These are phyloP conservation scores for Globisporangium spiculum DNA, from an alignment of 352 stramenopile genomes.

Conservation along the genomic window DNA sequence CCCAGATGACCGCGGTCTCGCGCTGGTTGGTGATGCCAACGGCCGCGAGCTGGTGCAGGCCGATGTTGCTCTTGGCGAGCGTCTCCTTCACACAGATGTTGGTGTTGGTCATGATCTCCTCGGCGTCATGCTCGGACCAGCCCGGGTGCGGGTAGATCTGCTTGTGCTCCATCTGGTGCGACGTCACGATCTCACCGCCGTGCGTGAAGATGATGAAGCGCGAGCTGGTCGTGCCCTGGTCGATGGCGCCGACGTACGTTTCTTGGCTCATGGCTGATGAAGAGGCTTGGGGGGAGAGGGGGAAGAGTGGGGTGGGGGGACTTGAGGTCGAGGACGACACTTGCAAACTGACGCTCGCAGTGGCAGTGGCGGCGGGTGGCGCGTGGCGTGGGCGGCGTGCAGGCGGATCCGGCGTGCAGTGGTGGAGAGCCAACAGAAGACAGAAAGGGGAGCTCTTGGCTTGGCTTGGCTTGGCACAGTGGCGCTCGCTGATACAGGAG, in stretches of 20 bases:
- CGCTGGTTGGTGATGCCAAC: conserved; percentile 99
- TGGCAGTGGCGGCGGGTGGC: neutral
- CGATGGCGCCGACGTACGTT: conserved; percentile 88
- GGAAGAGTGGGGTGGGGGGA: conserved; percentile 6
- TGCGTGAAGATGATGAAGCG: conserved; percentile 96
- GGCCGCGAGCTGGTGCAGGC: conserved; percentile 73
- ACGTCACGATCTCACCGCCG: conserved; percentile 85
- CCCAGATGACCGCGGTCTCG: conserved; percentile 97
- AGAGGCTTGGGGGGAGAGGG: neutral
- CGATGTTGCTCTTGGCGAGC: conserved; percentile 68
- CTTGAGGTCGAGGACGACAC: conserved; percentile 21
- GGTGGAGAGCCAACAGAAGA: neutral
- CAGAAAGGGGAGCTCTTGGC: neutral
- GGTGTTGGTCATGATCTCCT: conserved; percentile 93
- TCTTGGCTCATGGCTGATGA: conserved; percentile 32
- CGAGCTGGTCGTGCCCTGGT: conserved; percentile 96
- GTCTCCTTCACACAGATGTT: conserved; percentile 73
- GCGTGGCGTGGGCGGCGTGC: neutral
- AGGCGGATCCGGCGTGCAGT: neutral
- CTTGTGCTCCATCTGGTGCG: conserved; percentile 95
- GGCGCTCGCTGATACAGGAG: conserved; percentile 8
- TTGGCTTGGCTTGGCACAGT: neutral
- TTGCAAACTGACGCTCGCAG: conserved; percentile 34
- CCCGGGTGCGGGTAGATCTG: conserved; percentile 95
- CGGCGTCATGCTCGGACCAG: conserved; percentile 97